A percentile compares a stretch with the other conserved stretches of the same genome.
Conservation (phyloP, 305 asterid species). For the Ilex paraguariensis region DNA sequence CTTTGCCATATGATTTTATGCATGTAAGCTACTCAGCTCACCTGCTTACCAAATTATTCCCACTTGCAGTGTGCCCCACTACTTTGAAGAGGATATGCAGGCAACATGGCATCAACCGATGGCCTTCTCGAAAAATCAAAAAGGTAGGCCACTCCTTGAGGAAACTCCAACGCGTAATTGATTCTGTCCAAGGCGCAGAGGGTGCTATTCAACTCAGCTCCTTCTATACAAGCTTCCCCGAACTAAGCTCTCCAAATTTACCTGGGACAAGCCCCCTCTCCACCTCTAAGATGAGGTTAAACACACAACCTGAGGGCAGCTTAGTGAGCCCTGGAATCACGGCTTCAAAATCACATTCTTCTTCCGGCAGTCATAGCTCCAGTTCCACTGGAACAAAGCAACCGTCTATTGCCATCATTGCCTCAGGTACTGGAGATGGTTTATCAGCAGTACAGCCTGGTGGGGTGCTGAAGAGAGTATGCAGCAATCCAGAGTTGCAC, state of each 20-base stretch:
- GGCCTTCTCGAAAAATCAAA: constrained; percentile 63
- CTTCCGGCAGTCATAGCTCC: constrained; percentile 68
- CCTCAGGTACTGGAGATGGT: constrained; percentile 22
- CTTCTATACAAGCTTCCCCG: constrained; percentile 55
- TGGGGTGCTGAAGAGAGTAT: constrained; percentile 42
- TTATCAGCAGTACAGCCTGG: constrained; percentile 28
- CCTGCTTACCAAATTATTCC: not conserved
- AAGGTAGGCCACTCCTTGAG: constrained; percentile 48
- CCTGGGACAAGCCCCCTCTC: constrained; percentile 14
- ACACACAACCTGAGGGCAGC: constrained; percentile 32
- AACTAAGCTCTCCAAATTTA: constrained; percentile 37
- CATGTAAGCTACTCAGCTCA: not conserved
- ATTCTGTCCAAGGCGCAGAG: constrained; percentile 57
- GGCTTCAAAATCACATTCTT: constrained; percentile 43
- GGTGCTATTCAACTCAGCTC: constrained; percentile 51
- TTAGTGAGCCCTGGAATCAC: constrained; percentile 37
- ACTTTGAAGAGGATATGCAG: constrained; percentile 41
- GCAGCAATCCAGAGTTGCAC: constrained; percentile 36
- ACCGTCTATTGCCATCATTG: constrained; percentile 23
- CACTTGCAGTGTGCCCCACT: constrained; percentile 12
- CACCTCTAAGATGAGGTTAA: constrained; percentile 20
- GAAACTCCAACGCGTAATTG: constrained; percentile 59
- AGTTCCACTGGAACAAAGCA: constrained; percentile 52
- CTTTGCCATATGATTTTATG: not conserved
- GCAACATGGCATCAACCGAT: constrained; percentile 50